These are phyloP conservation scores for Nakazawaea sp. DNA, from an alignment of 805 yeast species.

Conservation along the genomic window DNA sequence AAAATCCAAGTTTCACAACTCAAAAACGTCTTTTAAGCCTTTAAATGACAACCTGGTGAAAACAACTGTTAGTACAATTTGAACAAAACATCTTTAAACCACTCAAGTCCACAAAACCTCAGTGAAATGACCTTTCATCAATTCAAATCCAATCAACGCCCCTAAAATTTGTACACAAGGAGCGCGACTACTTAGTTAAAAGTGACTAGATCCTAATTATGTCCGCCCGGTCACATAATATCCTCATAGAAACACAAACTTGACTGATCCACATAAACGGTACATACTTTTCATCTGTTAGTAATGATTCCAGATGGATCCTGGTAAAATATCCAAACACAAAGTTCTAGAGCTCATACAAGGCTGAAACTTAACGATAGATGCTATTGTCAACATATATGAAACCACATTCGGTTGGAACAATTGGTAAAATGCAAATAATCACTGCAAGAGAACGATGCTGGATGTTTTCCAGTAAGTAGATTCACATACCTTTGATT, in stretches of 20 bases:
- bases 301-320: too few species aligned
- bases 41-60: constrained; percentile 1
- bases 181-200: constrained; percentile 36
- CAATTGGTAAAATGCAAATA: constrained; percentile 50
- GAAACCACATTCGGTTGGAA: constrained; percentile 45
- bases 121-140: constrained; percentile 43
- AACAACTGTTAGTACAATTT: background rate
- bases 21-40: constrained; percentile 5
- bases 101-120: constrained; percentile 13
- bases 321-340: too few species aligned
- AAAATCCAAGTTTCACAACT: background rate
- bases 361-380: constrained; percentile 58
- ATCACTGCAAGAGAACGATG: constrained; percentile 32
- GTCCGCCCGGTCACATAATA: constrained; percentile 46
- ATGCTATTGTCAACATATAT: constrained; percentile 45
- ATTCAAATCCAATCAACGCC: constrained; percentile 35
- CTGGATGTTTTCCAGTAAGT: too few species aligned
- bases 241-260: constrained; percentile 9
- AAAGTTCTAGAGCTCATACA: constrained; percentile 56
- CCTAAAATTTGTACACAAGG: constrained; percentile 45
- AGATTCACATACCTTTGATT: too few species aligned
- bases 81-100: too few species aligned
- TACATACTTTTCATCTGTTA: too few species aligned
- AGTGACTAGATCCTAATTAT: constrained; percentile 29
- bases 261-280: background rate